Evolutionary conservation across 1,284 basidiomycete species (phyloP), one percentile per base, ranked within the genome.

Genomic region (Sporisorium scitamineum): DNA sequence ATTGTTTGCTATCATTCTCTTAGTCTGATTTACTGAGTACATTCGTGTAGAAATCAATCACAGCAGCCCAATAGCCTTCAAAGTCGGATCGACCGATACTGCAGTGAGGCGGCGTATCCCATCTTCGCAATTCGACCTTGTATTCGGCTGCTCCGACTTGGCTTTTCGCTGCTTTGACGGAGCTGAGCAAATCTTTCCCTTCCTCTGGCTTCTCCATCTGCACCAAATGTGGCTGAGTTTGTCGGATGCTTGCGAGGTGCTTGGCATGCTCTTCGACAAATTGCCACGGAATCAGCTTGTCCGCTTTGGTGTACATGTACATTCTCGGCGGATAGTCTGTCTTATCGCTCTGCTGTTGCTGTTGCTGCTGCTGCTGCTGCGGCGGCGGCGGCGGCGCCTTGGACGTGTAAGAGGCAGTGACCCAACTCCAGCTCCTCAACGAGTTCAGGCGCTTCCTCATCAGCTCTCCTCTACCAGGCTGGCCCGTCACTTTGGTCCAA

Each of bases 281-380:
- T 10, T 62, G 57, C 61, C 66, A 81, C 10, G 77, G 70, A 7
- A 82, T 80, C 20, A 82, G 73, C 47, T 67, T 45, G 47, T 82
- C 80, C 27, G 72, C 67, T 42, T 72, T 76, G 51, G 74, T 78
- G 57, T 80, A 82, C 52, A 82, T 67, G 70, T 82, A 82, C 57
- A 80, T 70, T 22, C 80, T 54, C 13, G 80, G 80, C 14, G 79
- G 78, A 55, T 58, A 69, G 14, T 32, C 54, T 45, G 26, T 54
- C 32, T 31, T 39, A 5, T 39, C 41, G 41, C 37, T 53, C 31
- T 37, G 34, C 34, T 37, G 37, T 29, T 29, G 26, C 45, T 47
- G 45, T 16, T 37, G 26, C 18, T 54, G 24, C 24, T 54, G 26
- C 34, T 29, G 22, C 14, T 39, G 39, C 16, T 34, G 29, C 11